Percentiles rank a stretch among this genome's conserved stretches.
Conservation (phyloP, 1,284 basidiomycete genomes). For the Thelephora terrestris region DNA sequence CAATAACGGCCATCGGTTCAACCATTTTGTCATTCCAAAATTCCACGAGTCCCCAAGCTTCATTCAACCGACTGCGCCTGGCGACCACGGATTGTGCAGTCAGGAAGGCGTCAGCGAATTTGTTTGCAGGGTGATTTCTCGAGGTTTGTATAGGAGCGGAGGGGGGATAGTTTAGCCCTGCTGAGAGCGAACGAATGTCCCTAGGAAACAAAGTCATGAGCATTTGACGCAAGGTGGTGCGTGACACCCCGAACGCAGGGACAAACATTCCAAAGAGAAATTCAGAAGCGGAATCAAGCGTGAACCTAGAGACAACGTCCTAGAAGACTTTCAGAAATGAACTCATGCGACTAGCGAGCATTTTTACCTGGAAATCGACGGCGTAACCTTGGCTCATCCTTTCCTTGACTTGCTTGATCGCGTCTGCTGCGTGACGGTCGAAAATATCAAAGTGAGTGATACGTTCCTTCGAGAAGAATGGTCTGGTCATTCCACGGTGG, state of each 20-base stretch:
- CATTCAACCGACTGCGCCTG: slow-evolving; percentile 26
- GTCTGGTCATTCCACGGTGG: slow-evolving; percentile 22
- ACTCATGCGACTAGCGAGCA: slow-evolving; percentile 1
- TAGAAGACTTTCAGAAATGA: slow-evolving; percentile 11
- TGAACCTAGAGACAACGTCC: slow-evolving; percentile 26
- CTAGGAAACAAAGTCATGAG: not conserved
- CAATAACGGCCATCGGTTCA: slow-evolving; percentile 36
- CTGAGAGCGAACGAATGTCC: slow-evolving; percentile 23
- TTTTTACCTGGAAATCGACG: slow-evolving; percentile 39
- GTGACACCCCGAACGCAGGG: too few relatives aligned
- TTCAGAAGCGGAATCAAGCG: slow-evolving; percentile 29
- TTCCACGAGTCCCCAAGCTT: slow-evolving; percentile 41
- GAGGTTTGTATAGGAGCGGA: slow-evolving; percentile 9
- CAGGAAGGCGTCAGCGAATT: slow-evolving; percentile 18
- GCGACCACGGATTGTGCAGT: slow-evolving; percentile 29
- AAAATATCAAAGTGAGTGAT: slow-evolving; percentile 17
- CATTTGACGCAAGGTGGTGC: too few relatives aligned
- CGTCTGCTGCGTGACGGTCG: slow-evolving; percentile 20
- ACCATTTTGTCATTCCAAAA: slow-evolving; percentile 34
- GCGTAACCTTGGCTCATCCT: slow-evolving; percentile 33
- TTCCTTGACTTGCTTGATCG: slow-evolving; percentile 21
- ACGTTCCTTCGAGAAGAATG: slow-evolving; percentile 16
- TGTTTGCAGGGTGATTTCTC: slow-evolving; percentile 16
- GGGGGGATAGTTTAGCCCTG: slow-evolving; percentile 19
- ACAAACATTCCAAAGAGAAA: slow-evolving; percentile 25